Conservation (phyloP, 441 rosid genomes). For the Adansonia madagascariensis region DNA sequence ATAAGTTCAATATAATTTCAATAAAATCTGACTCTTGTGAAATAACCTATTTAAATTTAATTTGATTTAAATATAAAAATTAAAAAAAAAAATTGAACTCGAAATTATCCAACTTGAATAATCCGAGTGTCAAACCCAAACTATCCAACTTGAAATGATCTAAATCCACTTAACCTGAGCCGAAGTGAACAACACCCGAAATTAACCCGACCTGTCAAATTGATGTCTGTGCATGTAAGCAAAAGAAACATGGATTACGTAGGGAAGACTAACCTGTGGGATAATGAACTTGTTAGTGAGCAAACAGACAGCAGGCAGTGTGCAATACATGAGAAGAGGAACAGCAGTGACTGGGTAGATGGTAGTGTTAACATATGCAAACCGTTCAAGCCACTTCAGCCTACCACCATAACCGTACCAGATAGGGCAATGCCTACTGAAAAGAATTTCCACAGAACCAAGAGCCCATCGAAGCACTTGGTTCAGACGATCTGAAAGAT, state of each 20-base stretch:
- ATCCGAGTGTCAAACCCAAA: too few species aligned
- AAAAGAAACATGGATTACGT: not conserved
- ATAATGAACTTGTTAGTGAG: slow-evolving; percentile 92
- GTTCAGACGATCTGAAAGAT: slow-evolving; percentile 95
- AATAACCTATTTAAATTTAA: too few species aligned
- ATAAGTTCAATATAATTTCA: too few species aligned
- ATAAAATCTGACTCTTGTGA: too few species aligned
- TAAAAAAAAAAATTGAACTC: too few species aligned
- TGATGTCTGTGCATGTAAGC: not conserved
- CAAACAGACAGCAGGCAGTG: slow-evolving; percentile 92
- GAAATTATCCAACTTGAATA: too few species aligned
- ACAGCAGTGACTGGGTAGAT: slow-evolving; percentile 88
- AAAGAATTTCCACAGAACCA: slow-evolving; percentile 95
- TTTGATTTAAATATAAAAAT: too few species aligned
- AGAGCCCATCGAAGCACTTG: slow-evolving; percentile 99
- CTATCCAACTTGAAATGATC: too few species aligned
- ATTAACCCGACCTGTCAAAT: not conserved
- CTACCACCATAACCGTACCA: slow-evolving; percentile 94
- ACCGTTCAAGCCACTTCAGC: slow-evolving; percentile 91
- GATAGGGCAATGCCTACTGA: slow-evolving; percentile 96
- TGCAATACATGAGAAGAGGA: slow-evolving; percentile 89
- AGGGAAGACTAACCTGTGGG: slow-evolving; percentile 68
- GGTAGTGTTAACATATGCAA: slow-evolving; percentile 86
- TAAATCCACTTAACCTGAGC: too few species aligned
- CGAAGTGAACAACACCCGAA: not conserved